These are phyloP conservation scores for Fusarium sublunatum DNA, from an alignment of 2,329 filamentous ascomycete genomes.

Conservation along the genomic window DNA sequence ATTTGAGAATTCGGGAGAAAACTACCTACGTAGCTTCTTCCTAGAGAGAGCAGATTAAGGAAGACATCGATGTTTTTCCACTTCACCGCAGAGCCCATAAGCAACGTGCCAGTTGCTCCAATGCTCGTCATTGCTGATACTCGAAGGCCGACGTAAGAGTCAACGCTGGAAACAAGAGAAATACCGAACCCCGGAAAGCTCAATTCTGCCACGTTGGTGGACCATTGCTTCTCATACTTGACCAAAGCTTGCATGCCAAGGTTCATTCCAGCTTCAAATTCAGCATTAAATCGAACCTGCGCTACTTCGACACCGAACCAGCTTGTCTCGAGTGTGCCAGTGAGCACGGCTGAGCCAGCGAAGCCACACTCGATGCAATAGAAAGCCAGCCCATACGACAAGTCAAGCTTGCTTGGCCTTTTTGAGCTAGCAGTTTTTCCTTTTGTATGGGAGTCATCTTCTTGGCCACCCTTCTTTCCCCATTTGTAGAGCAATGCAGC, in stretches of 20 bases:
- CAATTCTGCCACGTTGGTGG: neutral
- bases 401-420: slow-evolving; percentile 13
- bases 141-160: neutral
- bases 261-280: slow-evolving; percentile 11
- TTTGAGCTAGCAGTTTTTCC: slow-evolving; percentile 8
- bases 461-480: neutral
- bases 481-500: slow-evolving; percentile 8
- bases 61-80: slow-evolving; percentile 18
- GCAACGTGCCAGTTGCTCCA: slow-evolving; percentile 3
- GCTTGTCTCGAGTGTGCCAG: neutral
- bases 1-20: neutral
- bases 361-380: slow-evolving; percentile 21
- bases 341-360: neutral
- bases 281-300: neutral
- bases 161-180: neutral
- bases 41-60: neutral
- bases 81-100: slow-evolving; percentile 7
- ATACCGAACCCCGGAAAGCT: neutral
- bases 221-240: slow-evolving; percentile 17
- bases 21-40: neutral
- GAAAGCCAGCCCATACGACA: neutral
- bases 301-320: neutral
- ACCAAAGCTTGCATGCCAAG: slow-evolving; percentile 1
- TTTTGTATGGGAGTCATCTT: slow-evolving; percentile 10
- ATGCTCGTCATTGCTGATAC: neutral